Base-by-base conservation (phyloP, 1,284 basidiomycete genomes). In the Malassezia nana region DNA sequence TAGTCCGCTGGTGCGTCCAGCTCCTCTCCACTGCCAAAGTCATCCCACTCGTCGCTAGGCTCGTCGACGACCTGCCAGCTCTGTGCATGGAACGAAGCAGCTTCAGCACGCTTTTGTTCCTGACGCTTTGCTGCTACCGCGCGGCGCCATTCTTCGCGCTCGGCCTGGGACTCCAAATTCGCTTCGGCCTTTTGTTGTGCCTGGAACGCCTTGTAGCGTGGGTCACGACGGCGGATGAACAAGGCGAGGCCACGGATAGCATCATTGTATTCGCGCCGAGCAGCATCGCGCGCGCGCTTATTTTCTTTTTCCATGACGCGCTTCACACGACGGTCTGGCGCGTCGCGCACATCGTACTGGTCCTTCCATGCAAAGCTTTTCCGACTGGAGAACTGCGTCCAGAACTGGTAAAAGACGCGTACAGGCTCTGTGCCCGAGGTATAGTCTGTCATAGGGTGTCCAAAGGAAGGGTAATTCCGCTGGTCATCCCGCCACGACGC, bases 291-390 rank as follows among this genome's bases (percentile, higher is more conserved):
- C 7, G 83, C 82, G 65, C 89, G 89, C 75, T 88, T 89, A 75
- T 98, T 98, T 65, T 96, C 94, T 68, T 85, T 87, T 74, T 98
- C 94, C 85, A 98, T 91, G 32, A 89, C 67, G 59, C 58, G 81
- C 66, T 90, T 81, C 40, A 87, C 81, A 39, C 84, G 81, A 20
- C 92, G 80, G 75, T 94, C 90, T 9, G 88, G 87, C 2, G 89
- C 91, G 55, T 91, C 85, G 15, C 81, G 77, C 2, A 83, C 59
- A 69, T 90, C 85, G 83, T 89, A 94, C 64, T 83, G 80, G 59
- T 91, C 89, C 51, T 80, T 80, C 90, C 92, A 96, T 1, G 80
- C 78, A 69, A 99, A 98, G 50, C 86, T 84, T 74, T 98, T 98
- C 47, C 81, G 79, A 0, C 89, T 90, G 1, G 81, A 78, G 72